Evolutionary conservation across 1,284 basidiomycete species (phyloP).

Genomic region (Coriolopsis trogii): DNA sequence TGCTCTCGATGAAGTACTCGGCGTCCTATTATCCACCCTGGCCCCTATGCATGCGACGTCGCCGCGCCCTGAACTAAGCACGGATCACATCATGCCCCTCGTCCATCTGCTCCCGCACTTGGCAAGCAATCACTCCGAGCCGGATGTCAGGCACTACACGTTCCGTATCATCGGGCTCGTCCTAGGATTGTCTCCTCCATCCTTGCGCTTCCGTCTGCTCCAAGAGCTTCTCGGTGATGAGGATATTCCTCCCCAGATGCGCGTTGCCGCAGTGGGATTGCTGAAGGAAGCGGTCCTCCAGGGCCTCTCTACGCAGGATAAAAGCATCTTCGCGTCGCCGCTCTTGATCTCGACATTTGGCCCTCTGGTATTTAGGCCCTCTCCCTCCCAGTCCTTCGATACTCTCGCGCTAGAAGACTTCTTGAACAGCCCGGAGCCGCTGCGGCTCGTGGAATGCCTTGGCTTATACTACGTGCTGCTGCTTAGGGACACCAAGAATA

Average conservation of each 20-base stretch:
- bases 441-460: constrained; percentile 53
- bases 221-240: constrained; percentile 48
- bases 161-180: constrained; percentile 61
- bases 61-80: constrained; percentile 36
- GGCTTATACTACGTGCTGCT: constrained; percentile 57
- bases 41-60: constrained; percentile 29
- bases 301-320: constrained; percentile 39
- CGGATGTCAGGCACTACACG: constrained; percentile 55
- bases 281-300: constrained; percentile 67
- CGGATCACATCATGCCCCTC: constrained; percentile 51
- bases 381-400: constrained; percentile 47
- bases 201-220: constrained; percentile 55
- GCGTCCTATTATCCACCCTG: constrained; percentile 52
- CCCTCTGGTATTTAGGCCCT: constrained; percentile 50
- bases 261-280: constrained; percentile 64
- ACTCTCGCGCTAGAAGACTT: constrained; percentile 38
- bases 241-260: constrained; percentile 61
- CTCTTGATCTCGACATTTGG: constrained; percentile 54
- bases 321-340: constrained; percentile 50
- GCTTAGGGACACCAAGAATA: constrained; percentile 47
- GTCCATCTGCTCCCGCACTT: constrained; percentile 52
- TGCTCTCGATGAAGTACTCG: constrained; percentile 58
- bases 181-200: constrained; percentile 48
- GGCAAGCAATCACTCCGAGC: constrained; percentile 62
- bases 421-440: constrained; percentile 49